A percentile compares a stretch with the other conserved stretches of the same genome.
Conservation (phyloP, 805 yeast species). For the Starmerella kuoi region DNA sequence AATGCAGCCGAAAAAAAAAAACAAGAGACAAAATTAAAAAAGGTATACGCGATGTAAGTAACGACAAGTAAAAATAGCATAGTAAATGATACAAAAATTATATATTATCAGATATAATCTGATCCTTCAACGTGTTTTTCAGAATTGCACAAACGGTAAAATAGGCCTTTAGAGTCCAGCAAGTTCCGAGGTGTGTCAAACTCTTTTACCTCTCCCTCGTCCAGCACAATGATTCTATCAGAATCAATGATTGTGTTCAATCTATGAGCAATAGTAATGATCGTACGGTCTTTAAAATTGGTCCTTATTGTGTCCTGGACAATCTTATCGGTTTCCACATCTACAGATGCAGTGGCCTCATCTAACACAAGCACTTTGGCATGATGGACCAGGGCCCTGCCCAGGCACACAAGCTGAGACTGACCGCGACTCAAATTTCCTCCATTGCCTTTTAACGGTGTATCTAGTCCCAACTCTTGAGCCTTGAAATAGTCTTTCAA, state of each 20-base stretch:
- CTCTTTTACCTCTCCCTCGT: constrained; percentile 55
- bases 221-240: constrained; percentile 61
- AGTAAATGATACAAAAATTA: too few relatives aligned
- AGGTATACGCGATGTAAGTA: too few relatives aligned
- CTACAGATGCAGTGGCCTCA: constrained; percentile 74
- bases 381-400: constrained; percentile 60
- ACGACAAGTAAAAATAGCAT: too few relatives aligned
- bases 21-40: too few relatives aligned
- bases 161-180: constrained; percentile 18
- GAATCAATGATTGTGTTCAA: constrained; percentile 70
- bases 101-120: too few relatives aligned
- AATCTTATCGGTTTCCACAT: constrained; percentile 62
- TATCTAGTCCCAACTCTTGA: constrained; percentile 42
- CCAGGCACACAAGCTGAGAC: constrained; percentile 64
- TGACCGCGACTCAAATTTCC: constrained; percentile 72
- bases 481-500: constrained; percentile 50
- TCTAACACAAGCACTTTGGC: constrained; percentile 62
- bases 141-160: constrained; percentile 17
- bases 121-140: too few relatives aligned
- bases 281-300: constrained; percentile 56
- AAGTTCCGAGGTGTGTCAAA: constrained; percentile 46
- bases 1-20: too few relatives aligned
- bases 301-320: constrained; percentile 63
- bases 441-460: constrained; percentile 56
- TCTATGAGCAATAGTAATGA: constrained; percentile 75